phyloP scores from a whole-genome alignment of 345 rosid genomes.

The Sapria himalayana region DNA sequence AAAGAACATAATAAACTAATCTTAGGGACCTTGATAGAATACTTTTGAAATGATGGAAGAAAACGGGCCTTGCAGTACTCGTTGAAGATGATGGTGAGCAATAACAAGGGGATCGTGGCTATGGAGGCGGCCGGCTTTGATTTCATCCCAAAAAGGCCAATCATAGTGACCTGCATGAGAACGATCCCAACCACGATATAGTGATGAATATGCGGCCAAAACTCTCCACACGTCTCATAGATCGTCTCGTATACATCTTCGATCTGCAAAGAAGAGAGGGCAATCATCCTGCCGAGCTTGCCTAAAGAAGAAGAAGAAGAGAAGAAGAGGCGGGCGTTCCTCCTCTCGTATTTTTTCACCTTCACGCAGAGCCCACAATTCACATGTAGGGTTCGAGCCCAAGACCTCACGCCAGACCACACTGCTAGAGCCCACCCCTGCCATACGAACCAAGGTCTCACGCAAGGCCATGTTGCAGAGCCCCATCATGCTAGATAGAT shows the following conservation, averaged over 20 bases:
- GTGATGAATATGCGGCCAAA: constrained; percentile 73
- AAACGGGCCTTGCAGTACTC: constrained; percentile 81
- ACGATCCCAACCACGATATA: constrained; percentile 38
- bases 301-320: too few relatives aligned
- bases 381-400: too few relatives aligned
- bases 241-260: constrained; percentile 49
- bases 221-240: constrained; percentile 60
- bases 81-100: constrained; percentile 49
- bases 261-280: constrained; percentile 37
- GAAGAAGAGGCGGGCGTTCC: too few relatives aligned
- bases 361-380: too few relatives aligned
- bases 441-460: too few relatives aligned
- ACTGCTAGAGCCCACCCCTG: too few relatives aligned
- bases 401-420: too few relatives aligned
- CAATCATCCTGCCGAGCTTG: too few relatives aligned
- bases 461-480: too few relatives aligned
- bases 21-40: constrained; percentile 61
- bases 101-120: constrained; percentile 49
- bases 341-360: too few relatives aligned
- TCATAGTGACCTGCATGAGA: constrained; percentile 86
- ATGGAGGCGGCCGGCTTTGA: constrained; percentile 73
- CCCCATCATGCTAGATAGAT: too few relatives aligned
- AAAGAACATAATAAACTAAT: too few relatives aligned
- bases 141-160: constrained; percentile 78
- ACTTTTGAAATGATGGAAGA: constrained; percentile 45